Conservation (phyloP, 768 basidiomycete species). For the Rhodocollybia butyracea region DNA sequence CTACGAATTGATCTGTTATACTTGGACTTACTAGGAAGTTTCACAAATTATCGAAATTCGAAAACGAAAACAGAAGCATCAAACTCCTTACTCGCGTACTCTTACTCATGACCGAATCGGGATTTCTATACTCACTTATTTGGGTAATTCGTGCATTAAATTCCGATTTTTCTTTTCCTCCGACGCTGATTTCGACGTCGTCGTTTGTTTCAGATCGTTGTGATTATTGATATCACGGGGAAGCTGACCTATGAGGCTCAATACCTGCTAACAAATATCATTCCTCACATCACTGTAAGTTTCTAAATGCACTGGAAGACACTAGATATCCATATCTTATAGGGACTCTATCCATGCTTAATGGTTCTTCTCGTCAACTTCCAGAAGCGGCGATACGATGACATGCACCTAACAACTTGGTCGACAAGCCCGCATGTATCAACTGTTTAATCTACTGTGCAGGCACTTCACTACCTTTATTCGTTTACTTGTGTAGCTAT, state of each 20-base stretch:
- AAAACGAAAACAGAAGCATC: not conserved
- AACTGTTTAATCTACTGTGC: too few species aligned
- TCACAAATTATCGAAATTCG: not conserved
- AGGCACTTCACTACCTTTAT: too few species aligned
- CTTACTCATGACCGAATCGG: not conserved
- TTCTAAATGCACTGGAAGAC: not conserved
- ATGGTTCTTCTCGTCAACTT: not conserved
- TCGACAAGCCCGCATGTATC: not conserved
- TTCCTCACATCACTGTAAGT: not conserved
- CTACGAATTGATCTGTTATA: not conserved
- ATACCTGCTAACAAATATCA: not conserved
- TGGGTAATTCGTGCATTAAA: slow-evolving; percentile 1
- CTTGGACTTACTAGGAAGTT: not conserved
- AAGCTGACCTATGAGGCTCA: not conserved
- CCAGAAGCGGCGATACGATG: not conserved
- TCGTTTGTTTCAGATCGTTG: not conserved
- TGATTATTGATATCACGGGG: not conserved
- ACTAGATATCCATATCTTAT: not conserved
- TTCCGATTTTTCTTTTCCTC: not conserved
- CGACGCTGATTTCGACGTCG: not conserved
- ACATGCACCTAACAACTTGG: not conserved
- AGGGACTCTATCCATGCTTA: not conserved
- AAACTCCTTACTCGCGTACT: not conserved
- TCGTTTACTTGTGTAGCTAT: too few species aligned
- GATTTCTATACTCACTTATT: not conserved